Base-by-base conservation (phyloP, 352 stramenopile genomes). In the Phytophthora ohioensis region DNA sequence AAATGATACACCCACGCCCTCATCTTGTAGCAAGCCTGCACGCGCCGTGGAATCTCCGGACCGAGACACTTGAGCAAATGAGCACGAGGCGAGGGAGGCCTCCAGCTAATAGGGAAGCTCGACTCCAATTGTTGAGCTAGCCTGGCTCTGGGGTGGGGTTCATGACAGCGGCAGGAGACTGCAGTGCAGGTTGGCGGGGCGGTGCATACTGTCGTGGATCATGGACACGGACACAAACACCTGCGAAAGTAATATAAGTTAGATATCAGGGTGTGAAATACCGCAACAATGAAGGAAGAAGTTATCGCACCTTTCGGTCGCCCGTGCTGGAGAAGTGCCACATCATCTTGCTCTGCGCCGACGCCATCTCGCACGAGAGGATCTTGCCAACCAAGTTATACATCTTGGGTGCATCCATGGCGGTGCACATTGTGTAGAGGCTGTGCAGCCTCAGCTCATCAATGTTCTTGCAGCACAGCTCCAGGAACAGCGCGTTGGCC, bases 161-260 rank as follows among this genome's bases (percentile, higher is more conserved):
- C 82, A 93, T 64, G 84, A 91, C 34, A 94, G 75, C 32, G 87
- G 87, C 43, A 92, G 73, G 35, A 92, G 71, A 56, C 83, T 92
- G 82, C 87, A 94, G 77, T 94, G 87, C 42, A 94, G 67, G 67
- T 92, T 92, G 12, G 84, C 81, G 13, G 87, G 81, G n/a, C 84
- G 84, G 57, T 91, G 82, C 69, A 92, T 79, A 39, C 75, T 80
- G 68, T 94, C 87, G 69, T 92, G 83, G 53, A 94, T 87, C 80
- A 94, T 90, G n/a, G 87, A 90, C 48, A 94, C 84, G 5, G 87
- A 94, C 13, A 94, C 87, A 70, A 92, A 94, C 41, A 94, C 84
- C 84, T 92, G 34, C 17, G 62, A 52, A 45, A 5, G 43, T 35
- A 35, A 64, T 69, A 57, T 12, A 69, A 71, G 41, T 63, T 54